Evolutionary conservation across 2,329 filamentous ascomycete species (phyloP), one percentile per base, ranked within the genome.

Genomic region (Zymoseptoria pseudotritici): DNA sequence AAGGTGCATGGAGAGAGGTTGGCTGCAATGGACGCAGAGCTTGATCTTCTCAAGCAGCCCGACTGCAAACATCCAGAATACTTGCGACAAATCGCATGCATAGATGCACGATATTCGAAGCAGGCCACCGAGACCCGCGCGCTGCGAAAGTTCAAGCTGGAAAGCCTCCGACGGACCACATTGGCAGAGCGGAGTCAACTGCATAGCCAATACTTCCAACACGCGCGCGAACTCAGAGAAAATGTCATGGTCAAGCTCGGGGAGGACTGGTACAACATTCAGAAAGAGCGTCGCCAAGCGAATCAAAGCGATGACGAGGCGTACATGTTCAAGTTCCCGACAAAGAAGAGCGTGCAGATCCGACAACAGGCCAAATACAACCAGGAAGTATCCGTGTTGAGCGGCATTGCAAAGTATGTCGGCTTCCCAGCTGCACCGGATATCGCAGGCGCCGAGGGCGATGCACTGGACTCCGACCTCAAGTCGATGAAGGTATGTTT

Each of bases 361-460:
- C 82, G 85, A 63, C 89, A 97, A 63, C 92, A 96, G 67, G 83
- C 91, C 55, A 89, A 92, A 53, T 97, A 97, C 78, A 97, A 96
- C 73, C 89, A 88, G 65, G 94, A 99, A 73, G 92, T 99, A 4
- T 96, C 92, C 0, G 85, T 97, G 26, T 78, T 99, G 59, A 87
- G 92, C 5, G 93, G 93, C 46, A 82, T 97, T 56, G 92, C 93
- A 42, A 97, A 97, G 76, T 92, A 97, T 73, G 87, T 96, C 70
- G 94, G 94, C 22, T 99, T 99, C 76, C 94, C 94, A 42, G 92
- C 93, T 31, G 94, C 92, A n/a, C 94, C 94, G 20, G 82, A 89
- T 36, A 87, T 99, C 75, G 81, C 81, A 60, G 83, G 89, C 50
- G 89, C 90, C 24, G 86, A 87, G 46, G 75, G 82, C 21, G 79